phyloP scores from a whole-genome alignment of 176 grass and related monocot genomes.

The Raddia distichophylla region DNA sequence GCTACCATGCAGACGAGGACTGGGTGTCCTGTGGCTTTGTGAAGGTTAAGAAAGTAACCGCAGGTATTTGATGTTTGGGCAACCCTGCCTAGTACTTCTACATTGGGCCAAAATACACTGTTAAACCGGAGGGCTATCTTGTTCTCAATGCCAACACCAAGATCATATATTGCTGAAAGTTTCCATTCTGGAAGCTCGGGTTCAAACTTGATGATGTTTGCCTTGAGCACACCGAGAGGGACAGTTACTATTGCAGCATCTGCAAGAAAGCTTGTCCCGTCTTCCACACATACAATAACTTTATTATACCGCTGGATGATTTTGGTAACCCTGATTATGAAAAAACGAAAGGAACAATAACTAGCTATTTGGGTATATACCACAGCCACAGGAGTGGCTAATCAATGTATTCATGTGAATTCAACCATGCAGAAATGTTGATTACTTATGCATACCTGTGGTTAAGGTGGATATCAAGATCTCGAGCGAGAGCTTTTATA shows the following conservation, averaged over 20 bases:
- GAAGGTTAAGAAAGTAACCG: conserved; percentile 97
- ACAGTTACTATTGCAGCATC: conserved; percentile 95
- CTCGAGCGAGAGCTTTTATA: conserved; percentile 84
- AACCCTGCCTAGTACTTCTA: conserved; percentile 83
- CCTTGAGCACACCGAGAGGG: conserved; percentile 92
- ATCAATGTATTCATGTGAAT: conserved; percentile 19
- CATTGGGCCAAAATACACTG: conserved; percentile 90
- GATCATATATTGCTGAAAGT: conserved; percentile 79
- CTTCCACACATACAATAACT: conserved; percentile 72
- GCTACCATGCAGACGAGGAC: conserved; percentile 98
- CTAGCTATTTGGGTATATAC: not conserved
- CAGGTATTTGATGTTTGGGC: conserved; percentile 77
- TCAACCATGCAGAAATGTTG: not conserved
- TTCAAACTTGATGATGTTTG: conserved; percentile 91
- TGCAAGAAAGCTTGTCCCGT: conserved; percentile 75
- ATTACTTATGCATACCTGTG: conserved; percentile 58
- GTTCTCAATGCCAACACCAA: conserved; percentile 89
- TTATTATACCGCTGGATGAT: conserved; percentile 79
- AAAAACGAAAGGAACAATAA: not conserved
- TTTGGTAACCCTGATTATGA: conserved; percentile 72
- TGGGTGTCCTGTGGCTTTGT: conserved; percentile 89
- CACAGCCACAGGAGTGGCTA: not conserved
- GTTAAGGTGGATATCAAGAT: conserved; percentile 86
- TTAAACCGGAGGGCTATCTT: conserved; percentile 87
- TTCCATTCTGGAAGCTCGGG: conserved; percentile 87